Percentiles rank a stretch among this genome's conserved stretches.
Conservation (phyloP, 768 basidiomycete species). For the Lanmaoa rubissima region DNA sequence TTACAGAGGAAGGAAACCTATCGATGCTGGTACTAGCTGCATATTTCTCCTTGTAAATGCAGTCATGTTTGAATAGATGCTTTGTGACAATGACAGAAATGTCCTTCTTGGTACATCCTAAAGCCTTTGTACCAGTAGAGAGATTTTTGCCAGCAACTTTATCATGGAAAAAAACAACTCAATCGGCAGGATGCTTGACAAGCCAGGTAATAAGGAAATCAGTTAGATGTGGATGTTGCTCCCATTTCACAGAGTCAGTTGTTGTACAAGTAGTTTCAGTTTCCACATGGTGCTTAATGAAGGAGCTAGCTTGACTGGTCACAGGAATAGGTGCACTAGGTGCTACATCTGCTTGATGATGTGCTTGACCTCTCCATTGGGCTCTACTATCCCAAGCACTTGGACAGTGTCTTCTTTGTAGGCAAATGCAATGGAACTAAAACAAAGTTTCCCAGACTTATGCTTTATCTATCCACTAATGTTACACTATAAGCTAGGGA, state of each 20-base stretch:
- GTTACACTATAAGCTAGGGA: too few species aligned
- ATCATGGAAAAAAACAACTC: neutral
- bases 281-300: too few species aligned
- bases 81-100: neutral
- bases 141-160: neutral
- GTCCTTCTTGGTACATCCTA: neutral
- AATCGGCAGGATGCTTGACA: neutral
- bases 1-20: neutral
- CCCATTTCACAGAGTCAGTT: neutral
- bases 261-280: too few species aligned
- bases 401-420: too few species aligned
- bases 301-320: too few species aligned
- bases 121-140: neutral
- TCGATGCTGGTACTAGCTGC: neutral
- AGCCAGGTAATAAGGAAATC: neutral
- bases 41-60: neutral
- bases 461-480: too few species aligned
- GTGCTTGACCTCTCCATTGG: too few species aligned
- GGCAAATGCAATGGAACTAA: too few species aligned
- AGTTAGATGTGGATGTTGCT: neutral
- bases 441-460: too few species aligned
- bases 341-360: too few species aligned
- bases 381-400: too few species aligned
- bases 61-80: neutral
- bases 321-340: too few species aligned